Base-by-base conservation (phyloP, 2,329 filamentous ascomycete genomes). In the Claviceps africana region DNA sequence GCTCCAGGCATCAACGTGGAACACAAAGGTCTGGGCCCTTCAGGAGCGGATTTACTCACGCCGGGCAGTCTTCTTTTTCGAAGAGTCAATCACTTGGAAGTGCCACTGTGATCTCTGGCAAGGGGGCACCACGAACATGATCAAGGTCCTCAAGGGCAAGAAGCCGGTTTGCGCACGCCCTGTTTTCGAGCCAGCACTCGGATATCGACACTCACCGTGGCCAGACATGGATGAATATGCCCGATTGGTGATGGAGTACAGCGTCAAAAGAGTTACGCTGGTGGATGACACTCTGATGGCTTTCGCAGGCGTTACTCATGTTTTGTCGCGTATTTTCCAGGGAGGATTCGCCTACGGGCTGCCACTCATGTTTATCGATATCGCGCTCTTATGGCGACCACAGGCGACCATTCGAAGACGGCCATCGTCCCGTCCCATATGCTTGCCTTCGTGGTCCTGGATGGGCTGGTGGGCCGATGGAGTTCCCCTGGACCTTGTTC, bases 381-480 rank as follows among this genome's bases (percentile, higher is more conserved):
- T 66, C 47, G 70, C 71, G 8, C 64, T 73, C 22, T 64, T 73
- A 28, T 73, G 71, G 71, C 65, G 70, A 17, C 71, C 71, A 15
- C 64, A 69, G 46, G 69, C 70, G 17, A 70, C 68, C 2, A 68
- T 73, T 30, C 64, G 70, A 28, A 62, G 71, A 19, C 60, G 70
- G 22, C 65, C 65, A 7, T 57, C 68, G 7, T 59, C 66, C 3
- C 62, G 64, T 0, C 62, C 67, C 11, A 64, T 68, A 2, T 70
- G 69, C 50, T 60, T 73, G 6, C 71, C 71, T 0, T 71, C 68
- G 4, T 73, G 71, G 71, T 71, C 70, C 31, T 73, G 71, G 71
- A 69, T 73, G 65, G 70, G 71, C 22, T 73, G 71, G 71, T 72
- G 69, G 65, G 71, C 70, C 52, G 71, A 73, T 52, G 68, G 66